A percentile compares a stretch with the other conserved stretches of the same genome.
Evolutionary conservation across 495 filamentous ascomycete species (phyloP).

Genomic region (Aspergillus mulundensis): DNA sequence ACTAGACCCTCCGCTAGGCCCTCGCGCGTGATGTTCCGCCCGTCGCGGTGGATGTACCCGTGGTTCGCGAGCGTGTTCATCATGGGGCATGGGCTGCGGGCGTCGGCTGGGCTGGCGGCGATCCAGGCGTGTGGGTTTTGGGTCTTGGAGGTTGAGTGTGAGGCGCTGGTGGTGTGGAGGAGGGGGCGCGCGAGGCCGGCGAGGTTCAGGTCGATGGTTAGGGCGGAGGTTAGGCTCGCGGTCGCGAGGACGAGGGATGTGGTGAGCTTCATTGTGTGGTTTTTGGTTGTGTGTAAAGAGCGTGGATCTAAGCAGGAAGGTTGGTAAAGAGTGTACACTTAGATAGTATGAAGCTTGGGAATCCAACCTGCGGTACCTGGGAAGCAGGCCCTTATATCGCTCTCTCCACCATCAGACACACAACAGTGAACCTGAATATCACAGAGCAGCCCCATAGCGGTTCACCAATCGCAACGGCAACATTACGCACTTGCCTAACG

Average conservation of each 20-base stretch:
- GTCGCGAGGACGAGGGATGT: no score
- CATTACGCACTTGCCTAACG: not conserved
- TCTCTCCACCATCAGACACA: not conserved
- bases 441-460: not conserved
- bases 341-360: not conserved
- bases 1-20: not conserved
- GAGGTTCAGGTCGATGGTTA: not conserved
- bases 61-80: conserved; percentile 57
- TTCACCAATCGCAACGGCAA: not conserved
- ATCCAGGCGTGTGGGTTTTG: not conserved
- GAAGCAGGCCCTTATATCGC: not conserved
- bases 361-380: not conserved
- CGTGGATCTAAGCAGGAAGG: not conserved
- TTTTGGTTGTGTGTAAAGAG: no score
- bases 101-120: not conserved
- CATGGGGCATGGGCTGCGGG: conserved; percentile 41
- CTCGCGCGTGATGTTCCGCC: conserved; percentile 26
- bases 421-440: not conserved
- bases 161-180: not conserved
- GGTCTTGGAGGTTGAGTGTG: not conserved
- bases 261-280: no score
- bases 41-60: conserved; percentile 51
- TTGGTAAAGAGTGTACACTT: not conserved
- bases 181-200: not conserved
- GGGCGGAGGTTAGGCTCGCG: not conserved